Conservation (phyloP, 768 basidiomycete genomes). For the Trametes villosa region DNA sequence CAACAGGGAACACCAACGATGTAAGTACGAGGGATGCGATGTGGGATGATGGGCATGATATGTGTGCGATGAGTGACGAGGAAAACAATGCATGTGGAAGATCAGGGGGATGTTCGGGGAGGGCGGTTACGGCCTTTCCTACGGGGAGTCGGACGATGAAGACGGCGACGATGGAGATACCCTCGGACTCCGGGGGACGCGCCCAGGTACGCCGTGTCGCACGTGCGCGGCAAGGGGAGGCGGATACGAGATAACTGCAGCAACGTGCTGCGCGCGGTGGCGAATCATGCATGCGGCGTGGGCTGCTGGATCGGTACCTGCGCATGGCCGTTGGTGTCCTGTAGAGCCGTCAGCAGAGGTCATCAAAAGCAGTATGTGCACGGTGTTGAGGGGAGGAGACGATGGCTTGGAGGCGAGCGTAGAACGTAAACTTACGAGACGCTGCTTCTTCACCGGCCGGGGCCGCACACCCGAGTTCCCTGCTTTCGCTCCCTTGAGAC, state of each 20-base stretch:
- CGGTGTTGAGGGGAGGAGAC: no score
- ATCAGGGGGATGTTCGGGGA: not conserved
- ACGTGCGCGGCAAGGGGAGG: no score
- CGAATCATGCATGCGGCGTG: conserved; percentile 61
- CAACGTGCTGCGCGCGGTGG: no score
- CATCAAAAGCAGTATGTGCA: no score
- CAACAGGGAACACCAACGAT: not conserved
- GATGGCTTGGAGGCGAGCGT: no score
- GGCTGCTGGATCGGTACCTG: conserved; percentile 66
- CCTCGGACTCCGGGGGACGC: not conserved
- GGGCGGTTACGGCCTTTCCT: no score
- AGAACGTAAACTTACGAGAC: conserved; percentile 55
- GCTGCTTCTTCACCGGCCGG: conserved; percentile 75
- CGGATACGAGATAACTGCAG: no score
- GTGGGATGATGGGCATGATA: not conserved
- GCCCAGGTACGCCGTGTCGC: not conserved
- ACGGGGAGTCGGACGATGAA: no score
- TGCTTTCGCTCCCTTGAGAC: conserved; percentile 57
- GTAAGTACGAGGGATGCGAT: not conserved
- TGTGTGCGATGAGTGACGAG: not conserved
- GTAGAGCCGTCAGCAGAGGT: no score
- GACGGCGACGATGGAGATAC: no score
- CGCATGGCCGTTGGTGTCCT: conserved; percentile 71
- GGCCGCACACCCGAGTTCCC: conserved; percentile 62
- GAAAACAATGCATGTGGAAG: not conserved